Evolutionary conservation across 2,329 filamentous ascomycete genomes (phyloP), one percentile per base, ranked within the genome.

Genomic region (Trichoderma sp.): DNA sequence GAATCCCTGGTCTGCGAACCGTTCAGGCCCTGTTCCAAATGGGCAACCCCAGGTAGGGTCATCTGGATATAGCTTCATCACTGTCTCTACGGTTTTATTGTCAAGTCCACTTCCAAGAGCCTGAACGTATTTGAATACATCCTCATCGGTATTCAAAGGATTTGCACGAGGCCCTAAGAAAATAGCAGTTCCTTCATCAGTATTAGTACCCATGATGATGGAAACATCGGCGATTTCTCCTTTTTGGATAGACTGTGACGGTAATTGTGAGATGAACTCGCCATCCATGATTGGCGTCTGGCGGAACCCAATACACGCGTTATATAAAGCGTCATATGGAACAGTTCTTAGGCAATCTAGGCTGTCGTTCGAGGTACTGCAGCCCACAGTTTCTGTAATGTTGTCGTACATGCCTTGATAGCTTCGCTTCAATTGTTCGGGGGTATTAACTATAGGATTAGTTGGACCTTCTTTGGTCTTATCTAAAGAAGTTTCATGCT

Each of bases 371-470:
- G 39, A 64, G 15, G 18, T 51, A n/a, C 6, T 51, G 39, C 62
- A 64, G 4, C 62, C 62, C 26, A 64, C 62, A 12, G 62, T 64
- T 64, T 43, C 32, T 39, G 62, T 64, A 32, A 64, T 64, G 26
- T 64, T 64, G n/a, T 64, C 62, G 39, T 64, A 64, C 39, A 64
- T 64, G 39, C 62, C 62, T 34, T 64, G 62, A 32, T 64, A 64
- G 62, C 39, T 64, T 24, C 39, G 6, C 18, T 64, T 4, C 6
- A 64, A n/a, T 15, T 64, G 62, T 30, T 51, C 39, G 6, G 62
- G 62, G 18, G 21, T 34, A 51, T 64, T 64, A 6, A 64, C 62
- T 64, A 24, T 21, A 32, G 1, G 2, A 18, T 64, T 28, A 51
- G 62, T 14, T 7, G 3, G 12, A 3, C 32, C 1, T 51, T 32